phyloP scores from a whole-genome alignment of 345 rosid genomes.

The Stellera chamaejasme region DNA sequence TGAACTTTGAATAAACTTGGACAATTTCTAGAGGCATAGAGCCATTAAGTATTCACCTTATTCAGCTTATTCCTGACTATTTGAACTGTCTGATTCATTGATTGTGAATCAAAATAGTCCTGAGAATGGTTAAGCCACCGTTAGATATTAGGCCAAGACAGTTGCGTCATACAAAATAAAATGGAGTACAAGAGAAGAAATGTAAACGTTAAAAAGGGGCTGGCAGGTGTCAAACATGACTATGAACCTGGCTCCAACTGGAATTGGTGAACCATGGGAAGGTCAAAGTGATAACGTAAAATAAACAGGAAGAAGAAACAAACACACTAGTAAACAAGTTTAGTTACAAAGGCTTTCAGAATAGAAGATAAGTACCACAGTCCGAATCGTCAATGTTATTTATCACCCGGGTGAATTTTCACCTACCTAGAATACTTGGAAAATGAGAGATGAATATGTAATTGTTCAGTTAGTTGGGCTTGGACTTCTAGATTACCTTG shows the following conservation, averaged over 20 bases:
- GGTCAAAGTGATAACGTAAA: not conserved
- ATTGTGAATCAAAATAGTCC: slow-evolving; percentile 72
- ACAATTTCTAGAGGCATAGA: not conserved
- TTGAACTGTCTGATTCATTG: slow-evolving; percentile 78
- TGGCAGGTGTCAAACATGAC: not conserved
- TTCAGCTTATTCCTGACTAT: slow-evolving; percentile 73
- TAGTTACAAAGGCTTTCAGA: too few species aligned
- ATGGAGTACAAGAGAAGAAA: not conserved
- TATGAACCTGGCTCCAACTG: not conserved
- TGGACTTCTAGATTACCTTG: too few species aligned
- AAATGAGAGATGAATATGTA: too few species aligned
- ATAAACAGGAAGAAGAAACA: too few species aligned
- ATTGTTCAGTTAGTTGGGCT: too few species aligned
- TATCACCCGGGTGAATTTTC: too few species aligned
- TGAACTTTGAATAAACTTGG: not conserved
- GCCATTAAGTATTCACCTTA: slow-evolving; percentile 37
- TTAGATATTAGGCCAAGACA: not conserved
- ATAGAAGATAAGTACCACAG: too few species aligned
- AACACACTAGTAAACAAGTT: too few species aligned
- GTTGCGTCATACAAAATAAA: not conserved
- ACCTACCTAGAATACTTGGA: too few species aligned
- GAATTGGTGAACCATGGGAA: not conserved
- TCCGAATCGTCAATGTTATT: too few species aligned
- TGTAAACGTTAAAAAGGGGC: not conserved
- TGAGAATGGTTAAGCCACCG: slow-evolving; percentile 19